Base-by-base conservation (phyloP, 345 rosid species). In the Carallia brachiata region DNA sequence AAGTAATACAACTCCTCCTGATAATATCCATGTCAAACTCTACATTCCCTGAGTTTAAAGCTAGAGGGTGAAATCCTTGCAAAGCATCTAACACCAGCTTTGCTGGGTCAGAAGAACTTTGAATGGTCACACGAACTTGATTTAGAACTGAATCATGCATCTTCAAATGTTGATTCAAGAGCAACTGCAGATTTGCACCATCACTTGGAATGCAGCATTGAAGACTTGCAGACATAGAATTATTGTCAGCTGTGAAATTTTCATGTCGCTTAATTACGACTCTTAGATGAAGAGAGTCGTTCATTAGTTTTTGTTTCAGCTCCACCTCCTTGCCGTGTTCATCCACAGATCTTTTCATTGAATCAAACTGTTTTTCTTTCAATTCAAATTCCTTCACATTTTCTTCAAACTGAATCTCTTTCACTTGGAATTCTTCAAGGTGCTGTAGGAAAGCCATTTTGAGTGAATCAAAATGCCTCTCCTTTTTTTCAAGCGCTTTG, bases 51-150 rank as follows among this genome's bases (percentile, higher is more conserved):
- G 67, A 66, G 16, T 63, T 70, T 40, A 53, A 52, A 63, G 58
- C 40, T 13, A 27, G 65, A 61, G 75, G 70, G 63, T 80, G 60
- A 65, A 80, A 65, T 52, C 75, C 78, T 34, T 59, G 62, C 61
- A 81, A 55, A 17, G 72, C 84, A 66, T 75, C 78, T 40, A 78
- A 72, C 1, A 81, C 78, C 52, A 78, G 58, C 63, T 69, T 69
- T 44, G 75, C 79, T 39, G 84, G 79, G 34, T 81, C 75, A n/a
- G 67, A n/a, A 30, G 84, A 72, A 63, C 60, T 39, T 66, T 19
- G 65, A 63, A 81, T 62, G 39, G 59, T 66, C 36, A 53, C 31
- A 17, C 67, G 34, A 2, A 78, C 57, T 61, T 75, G 71, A 34
- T 27, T 30, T 27, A 36, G 53, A 37, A 72, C 40, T 6, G 8